These are phyloP conservation scores for Diaporthe caulivora DNA, from an alignment of 2,329 filamentous ascomycete genomes.

Conservation along the genomic window DNA sequence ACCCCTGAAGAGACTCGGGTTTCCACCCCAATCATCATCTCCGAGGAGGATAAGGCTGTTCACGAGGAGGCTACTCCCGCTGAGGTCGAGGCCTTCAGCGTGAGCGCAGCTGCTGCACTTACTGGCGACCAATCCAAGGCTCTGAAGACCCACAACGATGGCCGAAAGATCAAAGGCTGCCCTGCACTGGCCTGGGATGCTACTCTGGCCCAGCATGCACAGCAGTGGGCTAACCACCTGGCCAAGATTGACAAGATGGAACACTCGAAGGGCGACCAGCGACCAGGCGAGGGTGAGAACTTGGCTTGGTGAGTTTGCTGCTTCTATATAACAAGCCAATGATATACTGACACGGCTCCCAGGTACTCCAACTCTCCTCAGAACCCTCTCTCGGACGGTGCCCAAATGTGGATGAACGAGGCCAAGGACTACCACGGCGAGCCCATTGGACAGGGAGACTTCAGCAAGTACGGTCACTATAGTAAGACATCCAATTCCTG, in stretches of 20 bases:
- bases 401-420: slow-evolving; percentile 50
- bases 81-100: slow-evolving; percentile 1
- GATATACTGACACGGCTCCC: slow-evolving; percentile 30
- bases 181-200: slow-evolving; percentile 47
- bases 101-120: slow-evolving; percentile 2
- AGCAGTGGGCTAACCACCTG: slow-evolving; percentile 47
- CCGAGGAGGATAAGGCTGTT: background rate
- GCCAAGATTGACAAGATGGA: slow-evolving; percentile 46
- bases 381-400: slow-evolving; percentile 43
- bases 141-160: slow-evolving; percentile 47
- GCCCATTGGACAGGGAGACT: slow-evolving; percentile 50
- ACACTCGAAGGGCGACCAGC: slow-evolving; percentile 46
- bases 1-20: background rate
- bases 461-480: slow-evolving; percentile 50
- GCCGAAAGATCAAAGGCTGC: slow-evolving; percentile 45
- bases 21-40: background rate
- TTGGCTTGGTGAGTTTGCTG: slow-evolving; percentile 44
- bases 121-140: slow-evolving; percentile 44
- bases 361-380: slow-evolving; percentile 36
- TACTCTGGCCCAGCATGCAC: slow-evolving; percentile 46
- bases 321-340: background rate
- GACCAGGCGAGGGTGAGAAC: slow-evolving; percentile 51
- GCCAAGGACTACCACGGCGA: slow-evolving; percentile 50
- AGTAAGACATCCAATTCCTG: slow-evolving; percentile 41
- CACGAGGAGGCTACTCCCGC: background rate